Percentiles rank a stretch among this genome's conserved stretches.
phyloP scores from a whole-genome alignment of 1,284 basidiomycete genomes.

The Pisolithus thermaeus region DNA sequence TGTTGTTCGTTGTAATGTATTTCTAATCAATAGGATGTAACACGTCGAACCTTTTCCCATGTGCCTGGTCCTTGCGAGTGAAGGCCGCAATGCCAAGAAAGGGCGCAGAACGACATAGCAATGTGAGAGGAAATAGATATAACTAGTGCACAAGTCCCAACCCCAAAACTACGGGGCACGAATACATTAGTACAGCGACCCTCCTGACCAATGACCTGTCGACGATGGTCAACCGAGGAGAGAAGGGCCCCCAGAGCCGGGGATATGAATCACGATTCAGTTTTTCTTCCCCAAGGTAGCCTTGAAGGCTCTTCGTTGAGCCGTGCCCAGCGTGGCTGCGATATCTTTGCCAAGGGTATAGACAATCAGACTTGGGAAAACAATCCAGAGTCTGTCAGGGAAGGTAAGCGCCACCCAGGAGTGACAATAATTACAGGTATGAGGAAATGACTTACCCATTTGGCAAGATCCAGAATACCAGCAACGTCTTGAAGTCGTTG shows the following conservation, averaged over 20 bases:
- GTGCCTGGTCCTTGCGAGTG: too few species aligned
- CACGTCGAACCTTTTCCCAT: too few species aligned
- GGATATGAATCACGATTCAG: neutral
- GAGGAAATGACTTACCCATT: slow-evolving; percentile 56
- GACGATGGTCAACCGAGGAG: too few species aligned
- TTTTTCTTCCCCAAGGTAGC: slow-evolving; percentile 15
- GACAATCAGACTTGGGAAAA: slow-evolving; percentile 59
- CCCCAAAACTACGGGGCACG: too few species aligned
- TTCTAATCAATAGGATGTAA: slow-evolving; percentile 1
- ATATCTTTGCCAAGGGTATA: slow-evolving; percentile 55
- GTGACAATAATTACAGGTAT: neutral
- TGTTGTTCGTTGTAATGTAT: neutral
- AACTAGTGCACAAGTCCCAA: too few species aligned
- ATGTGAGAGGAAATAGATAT: too few species aligned
- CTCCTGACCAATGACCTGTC: too few species aligned
- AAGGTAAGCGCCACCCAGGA: neutral
- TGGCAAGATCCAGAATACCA: slow-evolving; percentile 69
- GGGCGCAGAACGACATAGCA: too few species aligned
- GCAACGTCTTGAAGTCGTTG: slow-evolving; percentile 49
- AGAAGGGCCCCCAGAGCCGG: too few species aligned
- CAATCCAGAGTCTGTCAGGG: slow-evolving; percentile 57
- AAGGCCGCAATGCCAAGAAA: too few species aligned
- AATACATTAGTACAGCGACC: too few species aligned
- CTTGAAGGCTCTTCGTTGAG: slow-evolving; percentile 20
- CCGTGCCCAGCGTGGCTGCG: slow-evolving; percentile 35